A percentile compares a stretch with the other conserved stretches of the same genome.
phyloP scores from a whole-genome alignment of 306 rosid genomes.

The Rubus parviflorus region DNA sequence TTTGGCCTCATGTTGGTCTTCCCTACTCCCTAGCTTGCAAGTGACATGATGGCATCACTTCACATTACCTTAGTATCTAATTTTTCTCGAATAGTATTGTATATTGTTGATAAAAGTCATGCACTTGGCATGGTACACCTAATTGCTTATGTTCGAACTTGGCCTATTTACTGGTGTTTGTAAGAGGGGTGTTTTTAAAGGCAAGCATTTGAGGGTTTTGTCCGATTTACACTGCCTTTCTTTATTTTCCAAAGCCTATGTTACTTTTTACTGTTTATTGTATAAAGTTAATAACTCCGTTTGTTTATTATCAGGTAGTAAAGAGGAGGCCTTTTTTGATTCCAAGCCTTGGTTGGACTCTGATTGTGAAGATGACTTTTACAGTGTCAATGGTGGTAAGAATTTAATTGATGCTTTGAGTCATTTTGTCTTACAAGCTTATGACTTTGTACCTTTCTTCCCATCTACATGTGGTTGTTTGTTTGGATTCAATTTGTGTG shows the following conservation, averaged over 20 bases:
- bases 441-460: neutral
- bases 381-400: constrained; percentile 97
- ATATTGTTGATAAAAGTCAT: neutral
- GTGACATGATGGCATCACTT: neutral
- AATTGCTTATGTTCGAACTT: neutral
- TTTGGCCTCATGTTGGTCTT: neutral
- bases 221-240: too few relatives aligned
- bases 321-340: constrained; percentile 80
- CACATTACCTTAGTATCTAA: neutral
- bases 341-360: constrained; percentile 89
- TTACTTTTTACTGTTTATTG: neutral
- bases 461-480: neutral
- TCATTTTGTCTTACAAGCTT: constrained; percentile 25
- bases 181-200: neutral
- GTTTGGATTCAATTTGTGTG: neutral
- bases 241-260: neutral
- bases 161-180: neutral
- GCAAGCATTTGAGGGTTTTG: neutral
- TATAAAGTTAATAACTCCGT: constrained; percentile 6
- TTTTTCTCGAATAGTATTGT: neutral
- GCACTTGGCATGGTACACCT: neutral
- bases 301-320: constrained; percentile 57
- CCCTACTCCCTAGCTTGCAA: neutral
- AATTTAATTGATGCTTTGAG: constrained; percentile 19
- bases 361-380: constrained; percentile 84